phyloP scores from a whole-genome alignment of 2,329 filamentous ascomycete genomes.

The Monosporascus sp. region DNA sequence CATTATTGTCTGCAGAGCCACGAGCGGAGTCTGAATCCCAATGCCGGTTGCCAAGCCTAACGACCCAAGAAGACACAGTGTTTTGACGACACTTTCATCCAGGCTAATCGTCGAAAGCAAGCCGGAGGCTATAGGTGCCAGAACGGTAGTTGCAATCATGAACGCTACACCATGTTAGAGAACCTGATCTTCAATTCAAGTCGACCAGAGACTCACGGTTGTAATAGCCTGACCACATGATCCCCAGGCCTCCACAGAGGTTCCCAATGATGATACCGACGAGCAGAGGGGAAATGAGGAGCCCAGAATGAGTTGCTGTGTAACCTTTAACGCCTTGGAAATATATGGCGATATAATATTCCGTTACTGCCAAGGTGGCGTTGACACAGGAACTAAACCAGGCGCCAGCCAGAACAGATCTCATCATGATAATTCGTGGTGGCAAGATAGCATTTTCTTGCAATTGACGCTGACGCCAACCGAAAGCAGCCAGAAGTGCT shows the following conservation, averaged over 20 bases:
- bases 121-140: conserved; percentile 6
- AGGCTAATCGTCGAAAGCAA: conserved; percentile 6
- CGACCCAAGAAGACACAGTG: conserved; percentile 3
- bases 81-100: conserved; percentile 4
- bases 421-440: conserved; percentile 1
- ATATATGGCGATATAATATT: conserved; percentile 9
- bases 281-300: conserved; percentile 2
- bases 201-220: conserved; percentile 1
- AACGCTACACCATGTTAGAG: conserved; percentile 4
- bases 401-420: conserved; percentile 3
- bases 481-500: conserved; percentile 1
- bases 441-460: conserved; percentile 1
- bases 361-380: conserved; percentile 6
- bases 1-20: conserved; percentile 7
- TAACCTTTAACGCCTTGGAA: conserved; percentile 1
- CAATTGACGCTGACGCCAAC: conserved; percentile 2
- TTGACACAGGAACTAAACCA: conserved; percentile 7
- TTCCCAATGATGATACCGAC: background rate
- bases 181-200: background rate
- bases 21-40: conserved; percentile 5
- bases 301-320: conserved; percentile 1
- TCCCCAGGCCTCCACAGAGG: background rate
- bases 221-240: background rate
- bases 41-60: conserved; percentile 3
- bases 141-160: conserved; percentile 6